phyloP scores from a whole-genome alignment of 345 rosid genomes.

The Salix udensis region DNA sequence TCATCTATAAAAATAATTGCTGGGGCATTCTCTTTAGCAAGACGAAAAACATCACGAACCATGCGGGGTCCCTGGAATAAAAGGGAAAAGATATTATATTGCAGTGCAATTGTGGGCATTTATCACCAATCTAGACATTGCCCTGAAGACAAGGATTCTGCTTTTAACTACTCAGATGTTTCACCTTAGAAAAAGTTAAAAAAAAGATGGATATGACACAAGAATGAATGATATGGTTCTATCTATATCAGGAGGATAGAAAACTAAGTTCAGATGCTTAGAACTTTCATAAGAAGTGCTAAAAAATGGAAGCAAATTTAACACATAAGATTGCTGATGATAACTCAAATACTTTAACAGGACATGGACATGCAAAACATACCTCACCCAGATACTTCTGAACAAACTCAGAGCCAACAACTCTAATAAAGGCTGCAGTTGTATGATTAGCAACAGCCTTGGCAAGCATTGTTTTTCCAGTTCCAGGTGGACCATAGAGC shows the following conservation, averaged over 20 bases:
- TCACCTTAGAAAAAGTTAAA: background rate
- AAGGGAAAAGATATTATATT: conserved; percentile 2
- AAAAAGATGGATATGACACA: background rate
- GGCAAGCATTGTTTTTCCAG: conserved; percentile 98
- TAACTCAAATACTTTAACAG: background rate
- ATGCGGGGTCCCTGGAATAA: conserved; percentile 90
- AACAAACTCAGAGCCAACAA: conserved; percentile 98
- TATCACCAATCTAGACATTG: background rate
- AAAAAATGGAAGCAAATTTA: background rate
- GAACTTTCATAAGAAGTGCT: background rate
- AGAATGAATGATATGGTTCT: background rate
- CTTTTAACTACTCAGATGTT: background rate
- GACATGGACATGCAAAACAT: background rate
- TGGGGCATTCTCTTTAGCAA: conserved; percentile 98
- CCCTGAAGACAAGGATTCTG: background rate
- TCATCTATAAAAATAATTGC: conserved; percentile 97
- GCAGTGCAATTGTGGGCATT: background rate
- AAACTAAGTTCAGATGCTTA: background rate
- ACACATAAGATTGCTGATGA: background rate
- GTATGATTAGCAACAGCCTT: conserved; percentile 98
- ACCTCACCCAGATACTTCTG: conserved; percentile 99
- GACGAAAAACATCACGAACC: conserved; percentile 99
- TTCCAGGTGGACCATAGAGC: conserved; percentile 98
- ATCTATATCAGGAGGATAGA: background rate
- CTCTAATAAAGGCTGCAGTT: conserved; percentile 95